phyloP scores from a whole-genome alignment of 352 stramenopile genomes.

The Pythium brachiatum region DNA sequence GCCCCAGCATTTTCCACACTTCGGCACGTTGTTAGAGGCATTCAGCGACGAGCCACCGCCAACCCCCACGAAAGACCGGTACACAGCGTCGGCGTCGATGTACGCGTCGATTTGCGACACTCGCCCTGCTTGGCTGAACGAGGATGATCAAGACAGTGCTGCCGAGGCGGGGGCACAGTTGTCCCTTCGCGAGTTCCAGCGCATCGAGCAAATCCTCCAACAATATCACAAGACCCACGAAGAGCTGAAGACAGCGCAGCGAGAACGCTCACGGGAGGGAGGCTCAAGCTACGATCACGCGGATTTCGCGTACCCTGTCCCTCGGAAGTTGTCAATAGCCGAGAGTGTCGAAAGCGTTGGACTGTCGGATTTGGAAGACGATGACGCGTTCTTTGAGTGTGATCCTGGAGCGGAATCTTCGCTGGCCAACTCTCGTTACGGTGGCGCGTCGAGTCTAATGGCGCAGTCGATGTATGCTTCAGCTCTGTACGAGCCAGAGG shows the following conservation, averaged over 20 bases:
- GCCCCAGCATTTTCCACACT: constrained; percentile 72
- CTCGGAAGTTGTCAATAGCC: constrained; percentile 54
- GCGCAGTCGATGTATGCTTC: constrained; percentile 84
- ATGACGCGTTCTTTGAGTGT: constrained; percentile 84
- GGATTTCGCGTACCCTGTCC: constrained; percentile 33
- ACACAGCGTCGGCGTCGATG: constrained; percentile 45
- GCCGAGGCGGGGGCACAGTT: constrained; percentile 43
- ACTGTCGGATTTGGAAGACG: constrained; percentile 81
- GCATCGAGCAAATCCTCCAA: constrained; percentile 77
- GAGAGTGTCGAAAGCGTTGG: constrained; percentile 81
- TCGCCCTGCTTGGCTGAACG: constrained; percentile 52
- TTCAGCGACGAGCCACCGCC: constrained; percentile 34
- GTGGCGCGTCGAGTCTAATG: constrained; percentile 44
- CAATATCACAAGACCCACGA: constrained; percentile 81
- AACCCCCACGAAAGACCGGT: constrained; percentile 18
- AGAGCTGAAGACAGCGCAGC: constrained; percentile 36
- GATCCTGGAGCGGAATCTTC: constrained; percentile 57
- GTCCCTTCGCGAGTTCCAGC: constrained; percentile 79
- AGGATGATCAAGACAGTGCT: constrained; percentile 33
- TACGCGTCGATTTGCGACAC: constrained; percentile 77
- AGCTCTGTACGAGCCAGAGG: constrained; percentile 50
- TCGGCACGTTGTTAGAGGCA: constrained; percentile 67
- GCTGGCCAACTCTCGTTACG: constrained; percentile 30
- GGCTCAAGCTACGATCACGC: constrained; percentile 11
- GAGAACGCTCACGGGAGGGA: neutral